A percentile compares a stretch with the other conserved stretches of the same genome.
Conservation (phyloP, 306 rosid genomes). For the Vigna unguiculata region DNA sequence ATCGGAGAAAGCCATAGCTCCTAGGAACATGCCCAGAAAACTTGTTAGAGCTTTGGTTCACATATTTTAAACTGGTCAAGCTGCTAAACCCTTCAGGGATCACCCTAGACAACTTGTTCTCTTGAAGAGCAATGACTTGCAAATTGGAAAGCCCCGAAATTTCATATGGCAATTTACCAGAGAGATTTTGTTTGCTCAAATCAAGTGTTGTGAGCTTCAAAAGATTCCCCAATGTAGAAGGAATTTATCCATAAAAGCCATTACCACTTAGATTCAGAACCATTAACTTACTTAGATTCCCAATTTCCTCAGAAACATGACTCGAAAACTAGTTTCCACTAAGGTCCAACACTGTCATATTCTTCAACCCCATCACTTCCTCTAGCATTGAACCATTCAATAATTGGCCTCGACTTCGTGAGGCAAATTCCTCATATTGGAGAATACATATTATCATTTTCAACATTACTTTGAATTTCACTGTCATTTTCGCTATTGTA, state of each 20-base stretch:
- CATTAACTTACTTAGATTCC: conserved; percentile 10
- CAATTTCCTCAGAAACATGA: conserved; percentile 8
- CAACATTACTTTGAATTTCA: conserved; percentile 51
- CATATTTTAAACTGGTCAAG: conserved; percentile 9
- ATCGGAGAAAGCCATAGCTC: conserved; percentile 22
- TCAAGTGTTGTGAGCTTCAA: conserved; percentile 8
- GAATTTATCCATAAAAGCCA: not conserved
- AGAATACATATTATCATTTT: conserved; percentile 45
- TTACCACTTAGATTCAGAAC: conserved; percentile 17
- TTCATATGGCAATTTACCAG: conserved; percentile 18
- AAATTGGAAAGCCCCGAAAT: conserved; percentile 18
- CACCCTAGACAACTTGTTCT: conserved; percentile 14
- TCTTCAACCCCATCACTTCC: not conserved
- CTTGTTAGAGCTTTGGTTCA: conserved; percentile 9
- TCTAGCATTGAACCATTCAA: conserved; percentile 1
- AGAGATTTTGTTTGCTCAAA: conserved; percentile 25
- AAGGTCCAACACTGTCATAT: conserved; percentile 10
- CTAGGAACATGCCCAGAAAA: conserved; percentile 14
- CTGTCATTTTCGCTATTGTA: conserved; percentile 45
- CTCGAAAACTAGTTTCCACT: conserved; percentile 18
- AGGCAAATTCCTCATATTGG: conserved; percentile 45
- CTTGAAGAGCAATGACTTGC: conserved; percentile 10
- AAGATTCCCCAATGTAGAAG: conserved; percentile 1
- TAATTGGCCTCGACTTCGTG: conserved; percentile 43
- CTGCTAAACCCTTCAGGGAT: conserved; percentile 26